Evolutionary conservation across 371 early-diverging fungal species (phyloP), one percentile per base, ranked within the genome.

Genomic region (Saksenaea vasiformis): DNA sequence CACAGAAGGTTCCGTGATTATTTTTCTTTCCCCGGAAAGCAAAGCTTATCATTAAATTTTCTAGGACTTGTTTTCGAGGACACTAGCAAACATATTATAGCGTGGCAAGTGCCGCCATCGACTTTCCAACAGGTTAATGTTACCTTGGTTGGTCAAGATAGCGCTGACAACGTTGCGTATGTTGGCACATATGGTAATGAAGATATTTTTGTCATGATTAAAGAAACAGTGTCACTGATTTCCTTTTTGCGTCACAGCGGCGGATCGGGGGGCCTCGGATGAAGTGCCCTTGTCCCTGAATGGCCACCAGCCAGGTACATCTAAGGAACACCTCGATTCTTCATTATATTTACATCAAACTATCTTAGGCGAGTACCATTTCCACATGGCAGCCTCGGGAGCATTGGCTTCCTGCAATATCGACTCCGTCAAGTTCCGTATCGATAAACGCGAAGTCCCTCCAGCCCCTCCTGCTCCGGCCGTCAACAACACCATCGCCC

Each of bases 131-230:
- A 76, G 37, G 68, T 79, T 15, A 74, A 77, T 51, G 35, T 79
- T 41, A 74, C 77, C 5, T 51, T 79, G 31, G 68, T 70, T 4
- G 62, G 64, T 22, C 61, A 66, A 28, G 51, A 39, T 7, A 59
- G 58, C 41, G 47, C 64, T 41, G 35, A 61, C 37, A 65, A 60
- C 10, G 54, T 37, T 19, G 55, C 43, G 14, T 39, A 64, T 36
- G 54, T 79, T 63, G 77, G 77, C 51, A 58, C 59, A 51, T 76
- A 54, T 71, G 73, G 80, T 79, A 76, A 69, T 31, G 31, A 4
- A 56, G 54, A 19, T 47, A 47, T 47, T 47, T 47, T 47, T 47
- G 11, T 47, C 31, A 5, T 22, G 51, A 22, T 10, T 7, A 19
- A 43, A 22, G 38, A 43, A 37, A 11, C 37, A 22, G 43, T 44